Conservation (phyloP, 768 basidiomycete genomes). For the Termitomyces heimii region DNA sequence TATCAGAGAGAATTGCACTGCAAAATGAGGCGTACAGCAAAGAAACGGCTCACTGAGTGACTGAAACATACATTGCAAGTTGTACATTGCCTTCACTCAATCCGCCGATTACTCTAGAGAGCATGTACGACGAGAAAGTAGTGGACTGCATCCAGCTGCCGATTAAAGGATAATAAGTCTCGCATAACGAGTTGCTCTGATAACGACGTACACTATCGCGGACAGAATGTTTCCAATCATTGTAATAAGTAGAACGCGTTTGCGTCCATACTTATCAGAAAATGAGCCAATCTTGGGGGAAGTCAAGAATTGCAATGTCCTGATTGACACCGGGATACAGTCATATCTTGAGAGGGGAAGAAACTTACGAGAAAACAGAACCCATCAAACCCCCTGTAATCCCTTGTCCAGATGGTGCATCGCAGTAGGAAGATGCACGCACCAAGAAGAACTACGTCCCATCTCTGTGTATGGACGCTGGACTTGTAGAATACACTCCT, state of each 20-base stretch:
- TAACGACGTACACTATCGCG: conserved; percentile 63
- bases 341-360: conserved; percentile 9
- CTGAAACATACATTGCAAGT: conserved; percentile 71
- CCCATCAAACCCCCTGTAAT: conserved; percentile 80
- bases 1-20: conserved; percentile 91
- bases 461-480: conserved; percentile 59
- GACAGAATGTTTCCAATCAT: conserved; percentile 95
- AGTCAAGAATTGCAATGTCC: conserved; percentile 78
- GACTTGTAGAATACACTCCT: conserved; percentile 63
- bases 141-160: conserved; percentile 86
- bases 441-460: conserved; percentile 96
- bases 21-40: background rate
- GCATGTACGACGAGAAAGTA: conserved; percentile 83
- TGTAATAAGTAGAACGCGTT: conserved; percentile 71
- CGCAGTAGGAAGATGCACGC: conserved; percentile 11
- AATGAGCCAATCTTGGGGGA: conserved; percentile 78
- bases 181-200: background rate
- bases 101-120: conserved; percentile 88
- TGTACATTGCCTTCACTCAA: conserved; percentile 98
- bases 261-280: conserved; percentile 89
- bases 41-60: background rate
- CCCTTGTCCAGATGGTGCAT: background rate
- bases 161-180: background rate
- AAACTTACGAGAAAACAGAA: conserved; percentile 81
- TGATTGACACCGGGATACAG: conserved; percentile 31